Base-by-base conservation (phyloP, 768 basidiomycete genomes). In the Boletellus ananas region DNA sequence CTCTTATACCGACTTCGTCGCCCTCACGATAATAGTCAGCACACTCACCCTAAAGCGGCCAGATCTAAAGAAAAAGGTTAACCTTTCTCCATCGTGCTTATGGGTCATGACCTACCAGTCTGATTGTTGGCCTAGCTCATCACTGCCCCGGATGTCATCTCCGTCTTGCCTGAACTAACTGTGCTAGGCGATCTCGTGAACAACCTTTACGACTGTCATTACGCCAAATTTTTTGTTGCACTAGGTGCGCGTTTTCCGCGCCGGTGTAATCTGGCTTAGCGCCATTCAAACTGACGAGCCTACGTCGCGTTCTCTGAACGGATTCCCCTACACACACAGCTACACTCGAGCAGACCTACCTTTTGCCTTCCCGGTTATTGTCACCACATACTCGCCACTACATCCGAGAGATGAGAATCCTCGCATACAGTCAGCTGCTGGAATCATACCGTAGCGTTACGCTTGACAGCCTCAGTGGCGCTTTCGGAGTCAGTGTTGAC, bases 401-500 rank as follows among this genome's bases (percentile, higher is more conserved):
- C 67, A 79, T 94, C 27, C 86, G 95, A 50, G 95, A 97, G 69
- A 93, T 97, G 90, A 85, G 96, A 31, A 93, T 98, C 56, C 82
- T 88, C 17, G 94, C 94, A 1, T 98, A 96, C 70, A 72, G 78
- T 23, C 95, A 98, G 61, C 76, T 97, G 5, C 75, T 99, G n/a
- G 91, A 97, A 66, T 84, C 81, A 10, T 99, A 98, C 66, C 79
- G 86, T 34, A 89, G 85, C 49, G 76, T 98, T 38, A 97, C 95
- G 1, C 73, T 99, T 18, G 86, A 93, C 45, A 90, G 88, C 59
- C 78, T 98, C 55, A 80, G 83, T 43, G 71, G 77, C 1, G 91
- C 94, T 18, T 98, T 98, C 55, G 95, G 95, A 20, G 94, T 98
- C 33, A 83, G 83, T 40, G 78, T 85, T 23, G 84, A 84, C 8